Evolutionary conservation across 129 eudicot species (phyloP).

Genomic region (Sambucus nigra): DNA sequence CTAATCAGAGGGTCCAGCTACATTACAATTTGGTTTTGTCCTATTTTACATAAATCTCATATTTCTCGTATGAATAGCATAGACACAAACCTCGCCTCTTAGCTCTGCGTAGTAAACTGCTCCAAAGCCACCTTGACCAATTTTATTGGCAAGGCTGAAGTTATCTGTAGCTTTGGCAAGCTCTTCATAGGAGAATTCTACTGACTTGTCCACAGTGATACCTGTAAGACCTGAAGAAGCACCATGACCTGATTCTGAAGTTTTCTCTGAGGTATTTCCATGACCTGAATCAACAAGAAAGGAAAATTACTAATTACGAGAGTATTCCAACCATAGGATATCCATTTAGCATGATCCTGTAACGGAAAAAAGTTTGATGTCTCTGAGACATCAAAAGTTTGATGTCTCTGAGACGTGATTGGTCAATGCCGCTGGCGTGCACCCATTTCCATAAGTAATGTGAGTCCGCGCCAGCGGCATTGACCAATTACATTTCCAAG

Average conservation of each 20-base stretch:
- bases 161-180: conserved; percentile 62
- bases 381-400: no score
- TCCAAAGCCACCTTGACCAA: conserved; percentile 92
- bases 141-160: conserved; percentile 51
- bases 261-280: conserved; percentile 26
- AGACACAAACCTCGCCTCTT: conserved; percentile 67
- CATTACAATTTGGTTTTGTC: background rate
- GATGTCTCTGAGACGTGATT: no score
- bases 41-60: no score
- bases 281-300: conserved; percentile 26
- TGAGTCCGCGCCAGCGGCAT: no score
- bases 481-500: no score
- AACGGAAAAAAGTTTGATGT: no score
- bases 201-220: conserved; percentile 59
- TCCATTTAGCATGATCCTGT: background rate
- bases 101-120: conserved; percentile 68
- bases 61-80: conserved; percentile 8
- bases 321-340: background rate
- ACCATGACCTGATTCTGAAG: conserved; percentile 28
- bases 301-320: background rate
- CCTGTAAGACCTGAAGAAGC: conserved; percentile 38
- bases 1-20: background rate
- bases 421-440: no score
- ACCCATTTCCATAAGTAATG: no score
- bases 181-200: conserved; percentile 77